Percentiles rank a stretch among this genome's conserved stretches.
phyloP scores from a whole-genome alignment of 345 rosid genomes.

The Salix dunnii region DNA sequence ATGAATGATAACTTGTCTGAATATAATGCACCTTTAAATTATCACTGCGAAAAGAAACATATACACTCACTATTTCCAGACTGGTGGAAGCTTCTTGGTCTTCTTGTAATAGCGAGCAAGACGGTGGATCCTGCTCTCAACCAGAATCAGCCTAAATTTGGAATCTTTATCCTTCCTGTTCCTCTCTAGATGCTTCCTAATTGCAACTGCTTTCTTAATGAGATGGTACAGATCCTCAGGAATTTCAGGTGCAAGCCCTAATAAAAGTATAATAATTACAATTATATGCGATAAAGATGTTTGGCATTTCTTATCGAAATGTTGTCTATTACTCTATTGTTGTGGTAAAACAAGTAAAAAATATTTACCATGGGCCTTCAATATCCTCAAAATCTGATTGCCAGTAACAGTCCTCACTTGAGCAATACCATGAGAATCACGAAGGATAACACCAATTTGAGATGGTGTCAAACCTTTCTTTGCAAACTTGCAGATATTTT shows the following conservation, averaged over 20 bases:
- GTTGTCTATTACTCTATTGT: not conserved
- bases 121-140: constrained; percentile 88
- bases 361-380: constrained; percentile 59
- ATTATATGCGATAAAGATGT: not conserved
- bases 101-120: constrained; percentile 94
- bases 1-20: not conserved
- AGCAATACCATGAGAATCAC: constrained; percentile 74
- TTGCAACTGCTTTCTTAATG: constrained; percentile 88
- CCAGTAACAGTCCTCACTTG: constrained; percentile 71
- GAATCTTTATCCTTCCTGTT: constrained; percentile 95
- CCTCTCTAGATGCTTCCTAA: constrained; percentile 93
- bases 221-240: constrained; percentile 87
- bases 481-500: constrained; percentile 65
- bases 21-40: not conserved
- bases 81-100: constrained; percentile 92
- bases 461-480: constrained; percentile 78
- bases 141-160: constrained; percentile 82
- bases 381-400: constrained; percentile 59
- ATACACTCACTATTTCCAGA: constrained; percentile 62
- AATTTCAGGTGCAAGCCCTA: constrained; percentile 84
- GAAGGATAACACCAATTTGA: constrained; percentile 74
- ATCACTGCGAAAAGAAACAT: constrained; percentile 23
- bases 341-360: not conserved
- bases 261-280: not conserved
- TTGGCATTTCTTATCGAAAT: not conserved